Conservation (phyloP, 441 rosid genomes). For the Biscutella laevigata region DNA sequence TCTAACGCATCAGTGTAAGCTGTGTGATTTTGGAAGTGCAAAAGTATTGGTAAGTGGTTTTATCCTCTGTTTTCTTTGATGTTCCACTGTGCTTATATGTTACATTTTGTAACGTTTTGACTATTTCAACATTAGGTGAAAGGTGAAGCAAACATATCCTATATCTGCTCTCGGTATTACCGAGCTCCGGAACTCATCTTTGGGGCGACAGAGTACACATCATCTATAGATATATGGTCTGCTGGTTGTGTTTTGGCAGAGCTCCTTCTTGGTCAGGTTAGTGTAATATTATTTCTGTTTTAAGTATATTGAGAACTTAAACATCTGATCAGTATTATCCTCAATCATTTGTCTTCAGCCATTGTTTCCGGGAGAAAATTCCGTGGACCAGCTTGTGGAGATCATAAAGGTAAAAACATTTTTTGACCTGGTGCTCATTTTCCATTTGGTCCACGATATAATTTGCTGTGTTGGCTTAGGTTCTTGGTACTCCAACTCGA, state of each 20-base stretch:
- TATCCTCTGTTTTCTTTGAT: not conserved
- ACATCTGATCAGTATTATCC: too few relatives aligned
- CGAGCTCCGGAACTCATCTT: constrained; percentile 73
- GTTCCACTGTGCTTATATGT: not conserved
- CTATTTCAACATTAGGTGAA: constrained; percentile 33
- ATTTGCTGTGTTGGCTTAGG: constrained; percentile 31
- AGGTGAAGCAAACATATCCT: constrained; percentile 62
- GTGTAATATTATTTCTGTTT: constrained; percentile 2
- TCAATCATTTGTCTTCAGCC: constrained; percentile 22
- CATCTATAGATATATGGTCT: constrained; percentile 72
- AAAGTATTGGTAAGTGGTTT: constrained; percentile 53
- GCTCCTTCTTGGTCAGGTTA: constrained; percentile 66
- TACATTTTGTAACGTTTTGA: not conserved
- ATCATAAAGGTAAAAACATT: constrained; percentile 69
- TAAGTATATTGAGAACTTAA: not conserved
- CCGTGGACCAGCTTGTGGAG: constrained; percentile 66
- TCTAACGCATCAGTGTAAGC: constrained; percentile 63
- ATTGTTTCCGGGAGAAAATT: constrained; percentile 60
- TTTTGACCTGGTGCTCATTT: too few relatives aligned
- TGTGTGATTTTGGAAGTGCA: constrained; percentile 74
- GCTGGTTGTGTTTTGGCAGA: constrained; percentile 79
- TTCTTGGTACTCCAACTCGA: constrained; percentile 69
- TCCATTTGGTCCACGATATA: too few relatives aligned
- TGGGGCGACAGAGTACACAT: constrained; percentile 61
- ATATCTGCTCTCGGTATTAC: constrained; percentile 65